A percentile compares a stretch with the other conserved stretches of the same genome.
Conservation (phyloP, 768 basidiomycete species). For the Butyriboletus loyo region DNA sequence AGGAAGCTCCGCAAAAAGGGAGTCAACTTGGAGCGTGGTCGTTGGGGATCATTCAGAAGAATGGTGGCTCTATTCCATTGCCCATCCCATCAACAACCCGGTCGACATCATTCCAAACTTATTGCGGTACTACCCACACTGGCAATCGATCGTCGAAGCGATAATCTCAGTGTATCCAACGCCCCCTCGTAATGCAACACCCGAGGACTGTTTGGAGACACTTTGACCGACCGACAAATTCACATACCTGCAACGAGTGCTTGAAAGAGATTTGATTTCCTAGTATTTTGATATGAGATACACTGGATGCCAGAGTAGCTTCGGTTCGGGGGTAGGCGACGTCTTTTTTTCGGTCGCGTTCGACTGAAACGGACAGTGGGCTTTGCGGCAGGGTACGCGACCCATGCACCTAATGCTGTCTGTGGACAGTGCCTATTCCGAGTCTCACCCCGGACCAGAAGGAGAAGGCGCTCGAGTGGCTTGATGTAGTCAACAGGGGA, state of each 20-base stretch:
- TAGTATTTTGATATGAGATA: conserved; percentile 66
- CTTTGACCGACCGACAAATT: conserved; percentile 60
- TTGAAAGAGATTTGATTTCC: conserved; percentile 67
- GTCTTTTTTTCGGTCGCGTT: not conserved
- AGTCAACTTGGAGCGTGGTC: conserved; percentile 56
- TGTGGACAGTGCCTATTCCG: conserved; percentile 61
- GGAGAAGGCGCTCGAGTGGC: conserved; percentile 53
- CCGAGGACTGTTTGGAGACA: conserved; percentile 55
- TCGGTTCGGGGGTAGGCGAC: conserved; percentile 47
- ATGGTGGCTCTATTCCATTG: conserved; percentile 74
- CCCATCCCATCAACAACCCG: conserved; percentile 51
- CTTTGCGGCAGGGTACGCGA: conserved; percentile 54
- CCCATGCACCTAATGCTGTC: conserved; percentile 63
- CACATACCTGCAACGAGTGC: conserved; percentile 62
- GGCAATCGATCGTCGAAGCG: conserved; percentile 42
- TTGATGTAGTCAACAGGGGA: conserved; percentile 48
- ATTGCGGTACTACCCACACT: conserved; percentile 58
- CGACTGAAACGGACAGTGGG: not conserved
- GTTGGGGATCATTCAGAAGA: conserved; percentile 68
- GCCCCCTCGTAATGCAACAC: conserved; percentile 39
- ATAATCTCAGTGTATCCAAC: conserved; percentile 45
- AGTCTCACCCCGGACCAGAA: conserved; percentile 48
- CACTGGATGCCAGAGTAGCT: conserved; percentile 62
- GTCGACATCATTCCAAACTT: conserved; percentile 57
- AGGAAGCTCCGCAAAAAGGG: conserved; percentile 52